Percentiles rank a stretch among this genome's conserved stretches.
These are phyloP conservation scores for Xylaria sp. DNA, from an alignment of 2,329 filamentous ascomycete species.

Conservation along the genomic window DNA sequence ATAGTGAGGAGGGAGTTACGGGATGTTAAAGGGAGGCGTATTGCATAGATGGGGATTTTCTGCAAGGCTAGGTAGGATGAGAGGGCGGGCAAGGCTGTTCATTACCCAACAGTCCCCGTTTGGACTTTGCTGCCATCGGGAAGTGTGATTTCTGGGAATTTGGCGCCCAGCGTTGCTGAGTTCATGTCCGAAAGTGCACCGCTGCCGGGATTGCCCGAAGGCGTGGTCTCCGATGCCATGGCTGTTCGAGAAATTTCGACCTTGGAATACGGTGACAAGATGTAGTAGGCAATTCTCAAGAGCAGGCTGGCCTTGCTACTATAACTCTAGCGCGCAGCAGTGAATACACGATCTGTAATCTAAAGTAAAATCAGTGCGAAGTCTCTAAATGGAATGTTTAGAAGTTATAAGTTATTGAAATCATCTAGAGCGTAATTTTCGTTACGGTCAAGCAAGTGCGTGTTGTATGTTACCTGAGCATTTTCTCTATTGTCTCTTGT, in stretches of 20 bases:
- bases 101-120: conserved; percentile 47
- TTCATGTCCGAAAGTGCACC: conserved; percentile 42
- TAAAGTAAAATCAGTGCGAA: too few relatives aligned
- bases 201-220: conserved; percentile 15
- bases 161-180: conserved; percentile 43
- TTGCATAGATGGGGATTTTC: not conserved
- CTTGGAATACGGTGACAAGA: not conserved
- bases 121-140: conserved; percentile 46
- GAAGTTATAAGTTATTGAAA: too few relatives aligned
- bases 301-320: too few relatives aligned
- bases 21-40: not conserved
- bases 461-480: too few relatives aligned
- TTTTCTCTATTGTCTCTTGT: not conserved
- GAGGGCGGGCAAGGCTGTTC: not conserved
- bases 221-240: conserved; percentile 29
- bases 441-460: too few relatives aligned
- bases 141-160: conserved; percentile 46
- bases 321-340: too few relatives aligned
- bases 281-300: not conserved
- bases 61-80: not conserved
- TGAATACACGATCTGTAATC: too few relatives aligned
- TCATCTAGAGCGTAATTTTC: too few relatives aligned
- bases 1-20: not conserved
- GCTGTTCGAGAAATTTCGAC: not conserved
- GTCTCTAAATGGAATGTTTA: too few relatives aligned